Conservation (phyloP, 345 rosid species). For the Kernera saxatilis region DNA sequence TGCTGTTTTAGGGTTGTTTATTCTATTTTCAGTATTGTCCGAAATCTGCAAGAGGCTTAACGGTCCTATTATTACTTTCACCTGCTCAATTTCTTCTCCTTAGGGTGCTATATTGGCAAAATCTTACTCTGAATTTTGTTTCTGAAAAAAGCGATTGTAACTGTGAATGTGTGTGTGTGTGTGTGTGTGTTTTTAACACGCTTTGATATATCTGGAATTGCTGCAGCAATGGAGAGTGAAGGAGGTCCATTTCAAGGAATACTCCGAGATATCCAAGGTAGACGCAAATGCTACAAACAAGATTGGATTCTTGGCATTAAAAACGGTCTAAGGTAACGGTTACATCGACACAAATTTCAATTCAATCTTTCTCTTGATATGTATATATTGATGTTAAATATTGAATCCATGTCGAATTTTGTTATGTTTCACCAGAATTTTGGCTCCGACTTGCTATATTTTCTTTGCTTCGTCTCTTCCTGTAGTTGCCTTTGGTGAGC, state of each 20-base stretch:
- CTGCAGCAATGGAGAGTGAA: conserved; percentile 43
- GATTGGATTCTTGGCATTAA: conserved; percentile 54
- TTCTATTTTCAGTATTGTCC: background rate
- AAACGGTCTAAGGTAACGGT: conserved; percentile 46
- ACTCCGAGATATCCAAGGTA: conserved; percentile 52
- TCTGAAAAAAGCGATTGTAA: background rate
- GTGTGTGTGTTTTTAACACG: background rate
- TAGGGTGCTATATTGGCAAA: background rate
- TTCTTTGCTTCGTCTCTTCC: conserved; percentile 93
- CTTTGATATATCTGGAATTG: background rate
- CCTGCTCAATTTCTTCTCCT: background rate
- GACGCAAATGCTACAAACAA: conserved; percentile 54
- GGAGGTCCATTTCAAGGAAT: conserved; percentile 65
- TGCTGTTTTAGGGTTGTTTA: background rate
- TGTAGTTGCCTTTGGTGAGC: conserved; percentile 87
- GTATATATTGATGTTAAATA: background rate
- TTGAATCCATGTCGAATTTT: background rate
- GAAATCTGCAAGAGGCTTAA: background rate
- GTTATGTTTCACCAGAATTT: conserved; percentile 37
- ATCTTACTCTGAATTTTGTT: background rate
- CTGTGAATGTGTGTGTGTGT: background rate
- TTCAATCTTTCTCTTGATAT: background rate
- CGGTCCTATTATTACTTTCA: background rate
- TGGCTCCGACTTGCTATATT: conserved; percentile 67
- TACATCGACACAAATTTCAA: background rate